Evolutionary conservation across 1,284 basidiomycete genomes (phyloP).

Genomic region (Ganoderma lucidum): DNA sequence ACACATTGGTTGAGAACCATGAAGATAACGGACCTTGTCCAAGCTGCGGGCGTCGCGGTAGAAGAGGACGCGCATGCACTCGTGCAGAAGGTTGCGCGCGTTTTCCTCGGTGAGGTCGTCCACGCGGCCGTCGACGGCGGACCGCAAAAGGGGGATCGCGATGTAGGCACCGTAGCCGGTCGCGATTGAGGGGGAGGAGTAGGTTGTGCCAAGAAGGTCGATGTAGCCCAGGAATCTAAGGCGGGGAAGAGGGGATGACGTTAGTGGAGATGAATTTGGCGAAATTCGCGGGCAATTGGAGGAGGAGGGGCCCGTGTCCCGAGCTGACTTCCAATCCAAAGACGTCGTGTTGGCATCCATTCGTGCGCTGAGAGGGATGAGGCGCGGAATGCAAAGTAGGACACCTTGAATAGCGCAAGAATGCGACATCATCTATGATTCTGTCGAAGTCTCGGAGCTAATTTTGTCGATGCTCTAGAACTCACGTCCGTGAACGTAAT

Average conservation of each 20-base stretch:
- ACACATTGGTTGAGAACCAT: background rate
- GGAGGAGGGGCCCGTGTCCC: background rate
- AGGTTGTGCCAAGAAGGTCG: slow-evolving; percentile 97
- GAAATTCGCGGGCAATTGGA: background rate
- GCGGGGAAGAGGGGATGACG: background rate
- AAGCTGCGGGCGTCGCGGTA: slow-evolving; percentile 97
- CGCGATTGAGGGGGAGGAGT: slow-evolving; percentile 92
- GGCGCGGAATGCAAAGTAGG: background rate
- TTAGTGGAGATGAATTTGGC: background rate
- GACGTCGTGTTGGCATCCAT: background rate
- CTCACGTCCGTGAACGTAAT: background rate
- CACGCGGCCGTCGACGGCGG: slow-evolving; percentile 88
- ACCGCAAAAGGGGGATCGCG: slow-evolving; percentile 91
- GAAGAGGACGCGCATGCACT: slow-evolving; percentile 94
- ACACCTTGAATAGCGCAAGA: background rate
- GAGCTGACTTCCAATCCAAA: background rate
- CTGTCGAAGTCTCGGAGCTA: background rate
- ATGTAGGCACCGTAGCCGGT: slow-evolving; percentile 98
- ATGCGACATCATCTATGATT: background rate
- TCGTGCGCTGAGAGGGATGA: background rate
- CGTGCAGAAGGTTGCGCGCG: slow-evolving; percentile 82
- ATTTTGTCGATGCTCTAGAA: background rate
- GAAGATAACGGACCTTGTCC: slow-evolving; percentile 79
- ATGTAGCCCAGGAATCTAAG: slow-evolving; percentile 92
- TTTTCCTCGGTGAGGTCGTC: slow-evolving; percentile 81